Evolutionary conservation across 2,329 filamentous ascomycete species (phyloP), one percentile per base, ranked within the genome.

Genomic region (Chaetothyriales sp.): DNA sequence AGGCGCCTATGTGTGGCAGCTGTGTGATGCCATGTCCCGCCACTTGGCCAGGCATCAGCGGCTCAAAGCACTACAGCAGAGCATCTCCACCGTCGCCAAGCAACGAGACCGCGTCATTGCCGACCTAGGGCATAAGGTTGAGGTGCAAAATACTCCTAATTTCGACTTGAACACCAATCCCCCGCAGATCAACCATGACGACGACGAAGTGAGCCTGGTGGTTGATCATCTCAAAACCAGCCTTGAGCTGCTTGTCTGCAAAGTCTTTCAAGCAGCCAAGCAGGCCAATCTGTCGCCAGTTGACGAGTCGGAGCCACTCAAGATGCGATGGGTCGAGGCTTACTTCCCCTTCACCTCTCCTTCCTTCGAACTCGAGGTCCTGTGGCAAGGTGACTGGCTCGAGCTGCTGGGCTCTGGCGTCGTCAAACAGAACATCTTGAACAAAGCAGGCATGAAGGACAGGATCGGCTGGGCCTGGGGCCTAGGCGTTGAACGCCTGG

Each of bases 291-390:
- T 40, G 13, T 40, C 33, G 9, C 33, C 33, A 40, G 69, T 74
- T 15, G 72, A 71, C 53, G 67, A 65, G 9, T 70, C 72, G 4
- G 73, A 77, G 48, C 87, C 89, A 4, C 73, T 97, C 43, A 83
- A 81, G 60, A 82, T 95, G 62, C 81, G 92, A 59, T 98, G 92
- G 92, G 83, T 97, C 6, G 90, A 95, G 67, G 89, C 92, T 1
- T 97, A 92, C 69, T 98, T 98, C 70, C 92, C 92, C 43, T 97
- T 97, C 66, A 98, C 92, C 0, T 89, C 83, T 53, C 92, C 92
- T 0, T 92, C 85, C 5, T 98, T 88, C 86, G 92, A 98, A 67
- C 77, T 98, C 20, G 92, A 98, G 65, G 88, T 98, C 8, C 89
- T 86, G 73, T 95, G 90, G 78, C 83, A 85, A 60, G 89, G 86